phyloP scores from a whole-genome alignment of 768 basidiomycete genomes.

The Dendrothele bispora region DNA sequence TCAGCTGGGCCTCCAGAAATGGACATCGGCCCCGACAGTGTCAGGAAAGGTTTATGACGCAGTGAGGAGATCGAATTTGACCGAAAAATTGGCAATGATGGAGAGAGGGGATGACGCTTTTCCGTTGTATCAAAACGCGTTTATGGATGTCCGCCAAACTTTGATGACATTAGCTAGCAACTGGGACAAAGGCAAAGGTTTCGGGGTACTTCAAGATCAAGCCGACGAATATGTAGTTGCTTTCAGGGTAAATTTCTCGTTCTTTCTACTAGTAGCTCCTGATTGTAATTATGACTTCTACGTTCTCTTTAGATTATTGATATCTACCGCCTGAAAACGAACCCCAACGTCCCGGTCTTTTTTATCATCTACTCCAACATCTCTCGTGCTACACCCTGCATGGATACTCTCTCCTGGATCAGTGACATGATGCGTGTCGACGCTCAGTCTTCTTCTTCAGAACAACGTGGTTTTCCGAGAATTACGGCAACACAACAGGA shows the following conservation, averaged over 20 bases:
- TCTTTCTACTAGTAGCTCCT: neutral
- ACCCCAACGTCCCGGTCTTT: conserved; percentile 9
- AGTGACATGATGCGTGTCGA: neutral
- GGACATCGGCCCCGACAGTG: neutral
- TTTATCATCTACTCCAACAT: conserved; percentile 5
- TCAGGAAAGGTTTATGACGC: neutral
- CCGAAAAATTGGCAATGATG: neutral
- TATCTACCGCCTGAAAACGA: neutral
- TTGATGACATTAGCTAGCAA: conserved; percentile 4
- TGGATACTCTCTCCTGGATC: neutral
- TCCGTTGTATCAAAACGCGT: conserved; percentile 7
- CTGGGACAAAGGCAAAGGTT: neutral
- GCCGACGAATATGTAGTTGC: conserved; percentile 4
- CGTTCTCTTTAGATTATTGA: conserved; percentile 3
- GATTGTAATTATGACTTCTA: neutral
- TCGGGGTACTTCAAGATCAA: conserved; percentile 6
- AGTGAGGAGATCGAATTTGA: neutral
- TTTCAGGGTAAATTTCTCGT: conserved; percentile 1
- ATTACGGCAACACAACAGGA: conserved; percentile 6
- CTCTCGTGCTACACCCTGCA: neutral
- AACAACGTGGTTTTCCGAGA: neutral
- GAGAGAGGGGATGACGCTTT: neutral
- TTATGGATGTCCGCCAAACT: conserved; percentile 12
- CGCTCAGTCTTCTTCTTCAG: too few relatives aligned
- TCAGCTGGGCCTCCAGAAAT: neutral